Base-by-base conservation (phyloP, 2,329 filamentous ascomycete genomes). In the Fulvia fulva region DNA sequence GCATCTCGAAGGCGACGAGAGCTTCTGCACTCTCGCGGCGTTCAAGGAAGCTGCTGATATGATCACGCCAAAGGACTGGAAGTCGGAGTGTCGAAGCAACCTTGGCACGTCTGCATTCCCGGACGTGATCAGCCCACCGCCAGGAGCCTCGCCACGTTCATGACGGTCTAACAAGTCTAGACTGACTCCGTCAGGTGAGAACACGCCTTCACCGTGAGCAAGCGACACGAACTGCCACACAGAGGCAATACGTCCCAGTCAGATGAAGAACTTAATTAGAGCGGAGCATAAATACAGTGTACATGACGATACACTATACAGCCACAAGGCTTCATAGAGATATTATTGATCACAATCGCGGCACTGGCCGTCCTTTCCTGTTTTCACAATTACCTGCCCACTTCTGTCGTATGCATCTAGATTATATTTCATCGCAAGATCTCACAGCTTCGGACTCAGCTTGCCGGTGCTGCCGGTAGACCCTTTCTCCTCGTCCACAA, bases 31-130 rank as follows among this genome's bases (percentile, higher is more conserved):
- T 0, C 75, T 99, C 68, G 87, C 88, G 57, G 91, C 93, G 0
- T 99, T 99, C 80, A 97, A 97, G 75, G 79, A 84, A 53, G 90
- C 97, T 56, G 91, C 94, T 2, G 93, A 97, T 75, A 91, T 90
- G 68, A 95, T 89, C 71, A 94, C 90, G 1, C 94, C 94, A 0
- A 78, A 78, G 58, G 83, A 91, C 72, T 97, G 92, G 93, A 84
- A 83, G 68, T 71, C 74, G 19, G 84, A 83, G 54, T 90, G 87
- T 68, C 72, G 74, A 43, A 74, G 74, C 56, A 86, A 87, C 65
- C 65, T 88, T 41, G 83, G 83, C 45, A 73, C 78, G 60, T 78
- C 78, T 2, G 75, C 80, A 25, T 65, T 65, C 41, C 59, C 63
- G 5, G 34, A 51, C 14, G 55, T 41, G 26, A 57, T 65, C 12